Evolutionary conservation across 2,329 filamentous ascomycete species (phyloP), one percentile per base, ranked within the genome.

Genomic region (Beauveria caledonica): DNA sequence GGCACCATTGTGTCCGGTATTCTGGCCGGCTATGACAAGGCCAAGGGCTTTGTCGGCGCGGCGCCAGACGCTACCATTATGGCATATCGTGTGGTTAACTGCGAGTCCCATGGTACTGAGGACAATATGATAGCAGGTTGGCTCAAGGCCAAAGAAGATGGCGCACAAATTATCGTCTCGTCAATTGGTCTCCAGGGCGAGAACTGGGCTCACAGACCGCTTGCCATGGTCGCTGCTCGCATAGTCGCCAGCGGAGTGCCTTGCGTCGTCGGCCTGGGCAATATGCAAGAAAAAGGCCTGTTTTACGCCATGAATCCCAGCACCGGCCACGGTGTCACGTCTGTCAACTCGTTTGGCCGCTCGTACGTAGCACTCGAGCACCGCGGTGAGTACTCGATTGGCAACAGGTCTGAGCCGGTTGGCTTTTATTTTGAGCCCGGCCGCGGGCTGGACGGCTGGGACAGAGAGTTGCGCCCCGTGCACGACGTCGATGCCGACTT

Each of bases 1-100:
- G 62, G 62, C 55, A 63, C 62, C 11, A 36, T n/a, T 15, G 59
- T 63, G 36, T 55, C 62, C 2, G 23, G 45, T 49, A 21, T 63
- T 19, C 10, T 60, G 9, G 59, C 59, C 15, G 51, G 59, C 19
- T 25, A 48, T 19, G 33, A 60, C n/a, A 8, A 39, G 21, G 45
- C 25, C 6, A 23, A 10, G 13, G 42, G 49, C 44, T 61, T 56
- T 19, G 25, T 46, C 1, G 59, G 62, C 45, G 62, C 39, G 27
- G 29, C 49, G 19, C 29, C n/a, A 21, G 9, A 51, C 29, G 49
- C 49, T 7, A 51, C 27, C n/a, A 36, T 51, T 36, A 39, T 39
- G n/a, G 49, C 49, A 21, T 51, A 51, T 7, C 27, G 49, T 10
- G 49, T 63, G 15, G 17, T 39, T 17, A 15, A 49, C 29, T 63